These are phyloP conservation scores for Cenococcum geophilum DNA, from an alignment of 495 filamentous ascomycete species.

Conservation along the genomic window DNA sequence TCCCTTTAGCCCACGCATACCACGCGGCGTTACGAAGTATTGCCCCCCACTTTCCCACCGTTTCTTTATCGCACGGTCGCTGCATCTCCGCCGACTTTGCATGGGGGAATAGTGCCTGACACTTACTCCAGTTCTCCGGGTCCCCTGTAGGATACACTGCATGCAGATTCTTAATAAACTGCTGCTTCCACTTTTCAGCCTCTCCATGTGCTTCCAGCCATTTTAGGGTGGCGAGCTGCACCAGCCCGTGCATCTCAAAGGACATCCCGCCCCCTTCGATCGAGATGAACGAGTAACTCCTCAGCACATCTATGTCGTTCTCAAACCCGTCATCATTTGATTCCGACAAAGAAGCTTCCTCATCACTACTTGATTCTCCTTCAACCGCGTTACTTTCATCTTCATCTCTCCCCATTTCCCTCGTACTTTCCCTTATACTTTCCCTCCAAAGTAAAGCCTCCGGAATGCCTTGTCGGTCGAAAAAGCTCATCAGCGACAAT, in stretches of 20 bases:
- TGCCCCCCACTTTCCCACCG: neutral
- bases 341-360: neutral
- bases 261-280: constrained; percentile 15
- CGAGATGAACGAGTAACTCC: constrained; percentile 19
- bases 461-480: constrained; percentile 20
- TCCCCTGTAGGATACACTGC: constrained; percentile 38
- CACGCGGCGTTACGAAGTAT: neutral
- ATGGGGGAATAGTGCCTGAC: constrained; percentile 33
- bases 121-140: constrained; percentile 29
- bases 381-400: neutral
- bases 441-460: constrained; percentile 10
- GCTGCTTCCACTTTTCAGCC: constrained; percentile 38
- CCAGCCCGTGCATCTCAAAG: constrained; percentile 46
- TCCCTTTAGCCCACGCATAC: neutral
- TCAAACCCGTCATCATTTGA: constrained; percentile 15
- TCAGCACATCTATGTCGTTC: constrained; percentile 12
- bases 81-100: constrained; percentile 6
- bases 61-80: neutral
- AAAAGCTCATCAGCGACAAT: constrained; percentile 23
- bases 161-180: constrained; percentile 39
- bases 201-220: constrained; percentile 41
- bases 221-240: constrained; percentile 41
- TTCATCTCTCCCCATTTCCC: neutral
- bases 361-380: neutral
- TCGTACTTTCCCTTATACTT: too few relatives aligned